Conservation (phyloP, 1,284 basidiomycete species). For the Filobasidium uniguttulatum region DNA sequence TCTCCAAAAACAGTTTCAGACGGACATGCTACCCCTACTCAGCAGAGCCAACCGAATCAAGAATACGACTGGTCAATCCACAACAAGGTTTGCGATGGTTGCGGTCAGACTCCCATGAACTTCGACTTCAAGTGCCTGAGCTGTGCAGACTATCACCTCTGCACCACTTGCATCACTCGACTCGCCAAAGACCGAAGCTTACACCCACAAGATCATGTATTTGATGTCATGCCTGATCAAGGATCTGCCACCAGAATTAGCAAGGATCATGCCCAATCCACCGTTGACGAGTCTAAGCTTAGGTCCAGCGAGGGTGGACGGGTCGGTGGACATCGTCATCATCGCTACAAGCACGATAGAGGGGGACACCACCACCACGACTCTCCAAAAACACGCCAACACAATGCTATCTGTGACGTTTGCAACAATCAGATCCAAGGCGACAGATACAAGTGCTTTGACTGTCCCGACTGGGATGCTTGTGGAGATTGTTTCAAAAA, state of each 20-base stretch:
- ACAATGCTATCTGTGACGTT: slow-evolving; percentile 11
- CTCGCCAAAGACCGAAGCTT: slow-evolving; percentile 2
- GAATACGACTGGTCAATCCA: too few relatives aligned
- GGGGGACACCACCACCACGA: not conserved
- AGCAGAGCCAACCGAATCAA: too few relatives aligned
- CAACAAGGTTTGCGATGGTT: slow-evolving; percentile 12
- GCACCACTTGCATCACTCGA: slow-evolving; percentile 9
- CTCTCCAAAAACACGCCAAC: not conserved
- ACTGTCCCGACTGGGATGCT: slow-evolving; percentile 40
- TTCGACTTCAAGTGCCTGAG: slow-evolving; percentile 13
- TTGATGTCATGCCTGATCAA: slow-evolving; percentile 4
- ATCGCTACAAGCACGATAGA: not conserved
- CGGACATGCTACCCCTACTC: too few relatives aligned
- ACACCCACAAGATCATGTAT: slow-evolving; percentile 9
- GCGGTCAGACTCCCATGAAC: slow-evolving; percentile 8
- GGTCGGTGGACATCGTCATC: not conserved
- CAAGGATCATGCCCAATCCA: not conserved
- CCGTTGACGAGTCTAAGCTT: too few relatives aligned
- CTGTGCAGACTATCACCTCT: slow-evolving; percentile 15
- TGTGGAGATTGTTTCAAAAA: slow-evolving; percentile 56
- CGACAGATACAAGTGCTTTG: slow-evolving; percentile 34
- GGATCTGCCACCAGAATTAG: not conserved
- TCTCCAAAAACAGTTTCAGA: too few relatives aligned
- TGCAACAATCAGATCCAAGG: slow-evolving; percentile 23
- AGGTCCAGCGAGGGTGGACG: too few relatives aligned